Conservation (phyloP, 2,329 filamentous ascomycete genomes). For the Grosmannia serpens region DNA sequence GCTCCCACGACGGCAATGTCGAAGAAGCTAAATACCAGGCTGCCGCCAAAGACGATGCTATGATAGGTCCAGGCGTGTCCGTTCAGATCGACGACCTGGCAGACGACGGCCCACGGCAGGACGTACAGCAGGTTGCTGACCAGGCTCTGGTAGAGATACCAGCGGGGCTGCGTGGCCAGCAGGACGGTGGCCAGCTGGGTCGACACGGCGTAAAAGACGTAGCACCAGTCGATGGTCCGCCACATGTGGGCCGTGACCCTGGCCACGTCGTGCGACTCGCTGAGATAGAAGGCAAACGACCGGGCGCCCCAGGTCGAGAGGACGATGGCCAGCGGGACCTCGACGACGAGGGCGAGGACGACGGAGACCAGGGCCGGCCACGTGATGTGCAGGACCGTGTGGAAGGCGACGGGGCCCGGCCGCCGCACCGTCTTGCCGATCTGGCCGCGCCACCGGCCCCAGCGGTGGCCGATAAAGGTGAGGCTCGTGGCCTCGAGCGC, state of each 20-base stretch:
- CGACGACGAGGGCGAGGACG: constrained; percentile 40
- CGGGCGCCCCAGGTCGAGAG: constrained; percentile 47
- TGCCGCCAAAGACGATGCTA: constrained; percentile 54
- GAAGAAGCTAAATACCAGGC: constrained; percentile 55
- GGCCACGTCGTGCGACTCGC: constrained; percentile 43
- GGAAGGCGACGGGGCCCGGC: constrained; percentile 9
- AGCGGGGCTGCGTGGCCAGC: constrained; percentile 49
- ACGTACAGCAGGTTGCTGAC: constrained; percentile 57
- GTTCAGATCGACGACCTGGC: constrained; percentile 35
- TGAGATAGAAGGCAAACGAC: constrained; percentile 52
- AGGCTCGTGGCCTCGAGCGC: constrained; percentile 54
- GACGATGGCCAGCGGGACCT: constrained; percentile 51
- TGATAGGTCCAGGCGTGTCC: constrained; percentile 56
- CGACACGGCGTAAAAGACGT: constrained; percentile 55
- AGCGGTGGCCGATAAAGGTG: constrained; percentile 54
- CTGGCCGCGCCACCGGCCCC: constrained; percentile 38
- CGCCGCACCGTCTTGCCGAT: constrained; percentile 15
- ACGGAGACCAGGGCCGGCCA: constrained; percentile 43
- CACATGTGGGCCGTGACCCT: constrained; percentile 56
- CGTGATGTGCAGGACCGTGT: constrained; percentile 22
- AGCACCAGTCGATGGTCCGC: constrained; percentile 51
- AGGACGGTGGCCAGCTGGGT: constrained; percentile 55
- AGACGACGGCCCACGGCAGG: constrained; percentile 58
- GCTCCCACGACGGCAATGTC: constrained; percentile 37
- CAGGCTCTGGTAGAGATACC: constrained; percentile 58